Base-by-base conservation (phyloP, 345 rosid genomes). In the Litchi chinensis region DNA sequence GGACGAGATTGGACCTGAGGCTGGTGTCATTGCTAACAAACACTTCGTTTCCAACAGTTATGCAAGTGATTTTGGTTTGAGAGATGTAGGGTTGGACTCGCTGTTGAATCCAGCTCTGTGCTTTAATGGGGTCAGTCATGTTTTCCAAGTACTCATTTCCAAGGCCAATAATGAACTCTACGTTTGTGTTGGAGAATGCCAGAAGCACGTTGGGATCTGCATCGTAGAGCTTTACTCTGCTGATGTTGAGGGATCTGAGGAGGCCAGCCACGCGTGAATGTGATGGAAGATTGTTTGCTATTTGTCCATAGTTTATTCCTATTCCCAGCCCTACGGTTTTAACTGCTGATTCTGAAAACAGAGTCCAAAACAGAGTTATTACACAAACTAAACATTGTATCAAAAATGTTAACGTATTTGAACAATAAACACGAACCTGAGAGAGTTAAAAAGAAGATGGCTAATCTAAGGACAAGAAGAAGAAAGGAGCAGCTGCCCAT, bases 241-340 rank as follows among this genome's bases (percentile, higher is more conserved):
- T 87, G 82, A 94, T 82, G 80, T 93, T 89, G 68, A 96, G 83
- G 22, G 98, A 87, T 50, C 84, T 74, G 59, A 96, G 90, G 12
- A 96, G 93, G 16, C 40, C 32, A 0, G 87, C 72, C 2, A 96
- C 99, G 0, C 87, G 87, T 12, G 90, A 69, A 1, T 95, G 98
- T 16, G 98, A 77, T 2, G 98, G 98, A 16, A 96, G 97, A 84
- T 96, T 86, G 85, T 94, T 86, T 12, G 93, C 99, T 3, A 93
- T 89, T 81, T 94, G 97, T 0, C 99, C 98, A 57, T 96, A 96
- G 89, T 96, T 96, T 52, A 96, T 96, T 77, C 98, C 98, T 16
- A 95, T 76, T 48, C 90, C 87, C 24, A 79, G 52, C 63, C 88
- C 84, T 2, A 18, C 63, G 52, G 69, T 74, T 70, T 69, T 60